Evolutionary conservation across 1,139 yeast species (phyloP).

Genomic region (Scheffersomyces parashehatae): DNA sequence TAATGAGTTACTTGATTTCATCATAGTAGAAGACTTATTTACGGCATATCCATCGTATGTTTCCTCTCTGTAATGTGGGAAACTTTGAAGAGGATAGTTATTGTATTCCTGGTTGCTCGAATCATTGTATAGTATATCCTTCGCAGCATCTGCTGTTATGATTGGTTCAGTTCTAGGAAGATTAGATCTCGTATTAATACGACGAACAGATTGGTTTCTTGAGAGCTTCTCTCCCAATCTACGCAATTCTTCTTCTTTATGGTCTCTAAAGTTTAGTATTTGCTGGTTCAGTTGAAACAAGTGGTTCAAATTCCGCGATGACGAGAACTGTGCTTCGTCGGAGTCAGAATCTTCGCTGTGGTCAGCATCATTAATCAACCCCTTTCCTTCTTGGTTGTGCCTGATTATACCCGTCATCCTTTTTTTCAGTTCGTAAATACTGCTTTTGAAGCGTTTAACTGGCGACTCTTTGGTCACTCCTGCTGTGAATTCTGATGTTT

Average conservation of each 20-base stretch:
- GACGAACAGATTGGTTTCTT: conserved; percentile 12
- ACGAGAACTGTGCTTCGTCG: neutral
- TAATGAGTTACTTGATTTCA: neutral
- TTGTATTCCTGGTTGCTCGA: neutral
- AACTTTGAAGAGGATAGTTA: conserved; percentile 4
- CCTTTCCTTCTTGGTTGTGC: neutral
- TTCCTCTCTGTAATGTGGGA: conserved; percentile 17
- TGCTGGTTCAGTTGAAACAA: neutral
- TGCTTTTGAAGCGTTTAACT: neutral
- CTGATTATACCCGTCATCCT: neutral
- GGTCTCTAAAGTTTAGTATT: conserved; percentile 1
- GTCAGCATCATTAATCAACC: neutral
- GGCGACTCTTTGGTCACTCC: neutral
- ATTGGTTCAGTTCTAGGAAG: conserved; percentile 4
- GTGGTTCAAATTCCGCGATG: neutral
- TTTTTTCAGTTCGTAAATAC: neutral
- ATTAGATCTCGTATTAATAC: conserved; percentile 6
- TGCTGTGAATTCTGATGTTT: neutral
- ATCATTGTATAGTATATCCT: conserved; percentile 12
- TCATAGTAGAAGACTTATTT: neutral
- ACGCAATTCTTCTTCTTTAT: conserved; percentile 29
- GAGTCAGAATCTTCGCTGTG: neutral
- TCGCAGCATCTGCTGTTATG: conserved; percentile 12
- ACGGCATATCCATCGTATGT: conserved; percentile 18
- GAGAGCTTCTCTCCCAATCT: conserved; percentile 32